phyloP scores from a whole-genome alignment of 306 rosid species.

The Pyrus bretschneideri region DNA sequence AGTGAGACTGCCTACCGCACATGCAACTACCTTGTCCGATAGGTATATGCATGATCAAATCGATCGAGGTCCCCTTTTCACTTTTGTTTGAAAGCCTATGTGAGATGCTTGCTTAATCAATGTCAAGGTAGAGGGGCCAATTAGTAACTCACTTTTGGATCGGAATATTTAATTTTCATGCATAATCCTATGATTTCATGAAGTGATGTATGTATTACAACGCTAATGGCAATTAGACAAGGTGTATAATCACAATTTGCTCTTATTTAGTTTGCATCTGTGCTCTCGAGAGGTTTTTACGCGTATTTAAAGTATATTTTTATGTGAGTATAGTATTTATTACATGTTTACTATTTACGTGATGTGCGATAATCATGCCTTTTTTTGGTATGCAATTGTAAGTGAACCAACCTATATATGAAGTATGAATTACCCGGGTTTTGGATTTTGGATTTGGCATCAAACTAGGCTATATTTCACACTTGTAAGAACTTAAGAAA shows the following conservation, averaged over 20 bases:
- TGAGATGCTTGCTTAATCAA: background rate
- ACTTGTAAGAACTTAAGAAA: background rate
- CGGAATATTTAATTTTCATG: background rate
- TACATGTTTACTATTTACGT: too few relatives aligned
- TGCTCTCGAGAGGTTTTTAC: too few relatives aligned
- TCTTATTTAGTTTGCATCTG: too few relatives aligned
- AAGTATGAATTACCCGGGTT: background rate
- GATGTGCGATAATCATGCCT: too few relatives aligned
- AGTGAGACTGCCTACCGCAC: background rate
- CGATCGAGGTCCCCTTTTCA: constrained; percentile 4
- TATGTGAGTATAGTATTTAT: too few relatives aligned
- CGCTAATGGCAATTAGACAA: too few relatives aligned
- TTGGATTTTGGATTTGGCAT: background rate
- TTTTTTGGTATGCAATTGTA: too few relatives aligned
- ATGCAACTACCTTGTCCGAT: background rate
- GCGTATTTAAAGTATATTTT: too few relatives aligned
- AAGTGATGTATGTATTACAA: background rate
- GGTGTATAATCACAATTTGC: too few relatives aligned
- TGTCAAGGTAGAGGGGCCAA: background rate
- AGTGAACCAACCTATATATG: background rate
- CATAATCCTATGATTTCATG: background rate
- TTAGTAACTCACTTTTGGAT: too few relatives aligned
- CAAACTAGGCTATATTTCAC: background rate
- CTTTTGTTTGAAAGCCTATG: constrained; percentile 1
- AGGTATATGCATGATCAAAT: background rate